Evolutionary conservation across 495 filamentous ascomycete genomes (phyloP), one percentile per base, ranked within the genome.

Genomic region (Penicillium nucicola): DNA sequence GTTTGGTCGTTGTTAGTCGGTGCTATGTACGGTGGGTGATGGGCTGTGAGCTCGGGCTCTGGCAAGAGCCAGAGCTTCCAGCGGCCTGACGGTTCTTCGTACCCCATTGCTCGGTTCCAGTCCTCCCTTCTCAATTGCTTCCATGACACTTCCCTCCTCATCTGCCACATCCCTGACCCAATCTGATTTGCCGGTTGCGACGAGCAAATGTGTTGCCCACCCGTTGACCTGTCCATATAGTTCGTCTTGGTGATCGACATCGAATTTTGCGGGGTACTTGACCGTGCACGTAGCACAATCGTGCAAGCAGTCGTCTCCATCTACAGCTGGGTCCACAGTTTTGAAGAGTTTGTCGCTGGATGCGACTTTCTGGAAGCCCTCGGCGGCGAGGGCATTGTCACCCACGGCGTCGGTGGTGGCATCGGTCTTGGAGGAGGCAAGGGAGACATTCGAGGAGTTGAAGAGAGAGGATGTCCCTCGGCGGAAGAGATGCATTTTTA

Each of bases 111-210:
- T 77, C 0, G 87, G 85, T 58, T 82, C 79, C 22, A 84, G 70
- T 9, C 71, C 69, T 6, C 78, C 71, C 51, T 80, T 80, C 48
- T 79, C 83, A 61, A 97, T 82, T 7, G 92, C 95, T 72, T 95
- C 84, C 93, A 98, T 97, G 22, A 98, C 81, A 62, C 90, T 96
- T 1, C 91, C 95, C 67, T 84, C 81, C 72, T 97, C 93, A 57
- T 97, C 88, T 37, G 82, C 84, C 12, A 97, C 88, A 70, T 96
- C 86, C 40, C 88, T 71, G 57, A 92, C 85, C 93, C 93, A 98
- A 70, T 98, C 95, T 18, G 85, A 84, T 75, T 97, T 95, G 34
- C 91, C 90, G 2, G 93, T 98, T 10, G 92, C 93, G 14, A 98
- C 90, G 33, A 98, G 77, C 47, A 95, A 61, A 66, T 98, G 93